Evolutionary conservation across 2,329 filamentous ascomycete genomes (phyloP).

Genomic region (Elsinoe ampelina): DNA sequence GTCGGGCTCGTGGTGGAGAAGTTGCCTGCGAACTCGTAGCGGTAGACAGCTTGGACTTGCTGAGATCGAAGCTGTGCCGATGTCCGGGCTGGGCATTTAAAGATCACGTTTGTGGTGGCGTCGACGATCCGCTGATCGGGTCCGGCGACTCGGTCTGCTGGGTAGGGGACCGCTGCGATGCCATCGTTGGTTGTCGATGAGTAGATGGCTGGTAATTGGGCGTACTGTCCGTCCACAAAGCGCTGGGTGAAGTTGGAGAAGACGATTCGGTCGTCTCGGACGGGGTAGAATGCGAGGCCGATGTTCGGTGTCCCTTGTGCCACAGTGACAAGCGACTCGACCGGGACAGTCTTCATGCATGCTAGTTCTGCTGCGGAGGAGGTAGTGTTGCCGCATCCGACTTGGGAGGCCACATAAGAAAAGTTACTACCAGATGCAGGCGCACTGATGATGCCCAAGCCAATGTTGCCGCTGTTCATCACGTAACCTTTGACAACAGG

Average conservation of each 20-base stretch:
- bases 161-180: background rate
- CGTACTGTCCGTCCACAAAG: background rate
- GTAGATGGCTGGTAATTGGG: background rate
- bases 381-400: slow-evolving; percentile 26
- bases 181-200: background rate
- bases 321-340: slow-evolving; percentile 23
- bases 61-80: slow-evolving; percentile 23
- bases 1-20: slow-evolving; percentile 34
- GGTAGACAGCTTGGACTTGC: slow-evolving; percentile 29
- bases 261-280: slow-evolving; percentile 18
- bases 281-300: slow-evolving; percentile 16
- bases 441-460: slow-evolving; percentile 22
- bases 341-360: slow-evolving; percentile 30
- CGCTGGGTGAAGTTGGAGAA: slow-evolving; percentile 30
- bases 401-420: slow-evolving; percentile 29
- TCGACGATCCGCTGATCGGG: background rate
- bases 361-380: slow-evolving; percentile 25
- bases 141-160: background rate
- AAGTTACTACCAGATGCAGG: slow-evolving; percentile 29
- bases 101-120: background rate
- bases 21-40: slow-evolving; percentile 34
- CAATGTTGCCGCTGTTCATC: slow-evolving; percentile 37
- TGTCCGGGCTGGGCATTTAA: slow-evolving; percentile 17
- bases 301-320: slow-evolving; percentile 20
- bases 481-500: slow-evolving; percentile 43